These are phyloP conservation scores for Pichia occidentalis DNA, from an alignment of 805 yeast species.

Conservation along the genomic window DNA sequence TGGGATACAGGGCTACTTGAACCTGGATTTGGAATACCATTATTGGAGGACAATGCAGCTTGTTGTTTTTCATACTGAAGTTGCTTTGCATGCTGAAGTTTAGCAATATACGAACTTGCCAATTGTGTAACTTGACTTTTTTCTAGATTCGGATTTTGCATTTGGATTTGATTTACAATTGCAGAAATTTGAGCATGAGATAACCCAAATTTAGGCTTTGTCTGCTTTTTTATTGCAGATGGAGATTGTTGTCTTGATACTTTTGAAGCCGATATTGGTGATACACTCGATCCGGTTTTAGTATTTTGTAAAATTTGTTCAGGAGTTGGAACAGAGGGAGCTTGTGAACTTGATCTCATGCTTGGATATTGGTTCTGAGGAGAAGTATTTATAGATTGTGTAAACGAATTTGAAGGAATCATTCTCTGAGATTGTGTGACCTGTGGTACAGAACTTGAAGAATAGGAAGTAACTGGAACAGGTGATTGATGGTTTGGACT, in stretches of 20 bases:
- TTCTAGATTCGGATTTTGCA: slow-evolving; percentile 55
- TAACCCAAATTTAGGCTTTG: slow-evolving; percentile 29
- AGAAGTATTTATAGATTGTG: slow-evolving; percentile 4
- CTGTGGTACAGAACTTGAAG: not conserved
- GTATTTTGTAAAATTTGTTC: slow-evolving; percentile 19
- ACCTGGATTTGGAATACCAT: not conserved
- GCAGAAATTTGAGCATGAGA: slow-evolving; percentile 62
- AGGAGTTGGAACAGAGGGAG: slow-evolving; percentile 21
- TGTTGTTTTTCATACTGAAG: slow-evolving; percentile 22
- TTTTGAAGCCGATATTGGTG: slow-evolving; percentile 12
- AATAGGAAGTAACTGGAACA: slow-evolving; percentile 1
- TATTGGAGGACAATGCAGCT: slow-evolving; percentile 12
- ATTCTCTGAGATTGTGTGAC: slow-evolving; percentile 3
- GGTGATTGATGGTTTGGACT: not conserved
- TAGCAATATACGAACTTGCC: slow-evolving; percentile 59
- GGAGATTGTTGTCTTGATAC: not conserved
- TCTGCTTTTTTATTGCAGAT: slow-evolving; percentile 8
- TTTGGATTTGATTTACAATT: slow-evolving; percentile 55
- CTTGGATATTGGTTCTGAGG: slow-evolving; percentile 3
- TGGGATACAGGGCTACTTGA: too few species aligned
- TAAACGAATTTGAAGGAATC: not conserved
- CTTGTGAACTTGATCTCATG: slow-evolving; percentile 3
- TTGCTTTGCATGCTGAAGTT: slow-evolving; percentile 35
- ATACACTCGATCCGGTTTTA: slow-evolving; percentile 2
- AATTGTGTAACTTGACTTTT: slow-evolving; percentile 60